Evolutionary conservation across 2,329 filamentous ascomycete species (phyloP).

Genomic region (Cladosporium halotolerans): DNA sequence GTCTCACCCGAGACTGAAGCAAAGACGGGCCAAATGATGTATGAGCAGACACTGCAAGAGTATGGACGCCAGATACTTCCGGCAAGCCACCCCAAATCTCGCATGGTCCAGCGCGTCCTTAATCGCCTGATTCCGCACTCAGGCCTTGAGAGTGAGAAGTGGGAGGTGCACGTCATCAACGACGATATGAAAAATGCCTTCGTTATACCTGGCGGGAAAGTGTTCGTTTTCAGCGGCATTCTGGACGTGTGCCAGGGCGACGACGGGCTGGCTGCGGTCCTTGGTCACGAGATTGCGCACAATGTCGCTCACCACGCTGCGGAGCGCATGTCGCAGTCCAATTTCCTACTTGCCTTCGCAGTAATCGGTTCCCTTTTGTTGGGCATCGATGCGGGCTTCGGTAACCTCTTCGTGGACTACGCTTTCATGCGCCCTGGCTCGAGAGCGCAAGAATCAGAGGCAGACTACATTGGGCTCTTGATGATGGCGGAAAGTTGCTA

Average conservation of each 20-base stretch:
- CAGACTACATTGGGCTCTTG: conserved; percentile 73
- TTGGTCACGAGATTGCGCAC: conserved; percentile 76
- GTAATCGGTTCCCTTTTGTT: conserved; percentile 36
- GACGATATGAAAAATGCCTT: conserved; percentile 64
- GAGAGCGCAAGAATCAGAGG: conserved; percentile 65
- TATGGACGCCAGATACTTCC: conserved; percentile 53
- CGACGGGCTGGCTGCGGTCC: conserved; percentile 64
- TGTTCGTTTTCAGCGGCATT: conserved; percentile 72
- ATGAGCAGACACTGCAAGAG: conserved; percentile 51
- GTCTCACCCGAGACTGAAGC: conserved; percentile 52
- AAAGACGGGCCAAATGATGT: conserved; percentile 47
- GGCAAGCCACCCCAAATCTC: conserved; percentile 51
- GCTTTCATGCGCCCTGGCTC: conserved; percentile 63
- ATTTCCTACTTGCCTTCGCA: conserved; percentile 32
- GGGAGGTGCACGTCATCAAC: conserved; percentile 73
- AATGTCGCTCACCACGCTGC: conserved; percentile 62
- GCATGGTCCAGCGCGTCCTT: conserved; percentile 59
- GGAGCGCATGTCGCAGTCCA: conserved; percentile 52
- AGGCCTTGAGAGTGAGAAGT: conserved; percentile 50
- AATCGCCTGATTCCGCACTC: conserved; percentile 60
- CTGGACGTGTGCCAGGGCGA: conserved; percentile 61
- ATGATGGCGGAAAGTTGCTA: conserved; percentile 80
- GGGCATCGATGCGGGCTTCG: conserved; percentile 34
- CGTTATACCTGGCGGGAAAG: conserved; percentile 69
- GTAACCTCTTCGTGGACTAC: conserved; percentile 49